Conservation (phyloP, 2,329 filamentous ascomycete species). For the Mariannaea elegans region DNA sequence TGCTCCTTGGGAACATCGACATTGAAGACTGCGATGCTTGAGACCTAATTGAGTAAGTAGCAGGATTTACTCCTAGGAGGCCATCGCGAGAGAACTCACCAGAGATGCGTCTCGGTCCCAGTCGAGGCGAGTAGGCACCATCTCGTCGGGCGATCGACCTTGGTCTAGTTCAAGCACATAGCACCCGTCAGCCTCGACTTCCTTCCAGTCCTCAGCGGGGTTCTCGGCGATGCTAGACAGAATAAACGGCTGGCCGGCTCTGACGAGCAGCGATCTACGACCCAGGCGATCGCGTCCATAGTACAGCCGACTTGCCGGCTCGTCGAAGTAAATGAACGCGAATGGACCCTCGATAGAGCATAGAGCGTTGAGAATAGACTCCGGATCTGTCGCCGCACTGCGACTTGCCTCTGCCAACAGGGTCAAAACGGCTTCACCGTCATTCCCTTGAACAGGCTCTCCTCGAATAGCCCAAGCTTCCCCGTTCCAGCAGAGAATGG, state of each 20-base stretch:
- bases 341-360: conserved; percentile 81
- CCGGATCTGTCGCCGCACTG: conserved; percentile 29
- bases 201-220: conserved; percentile 67
- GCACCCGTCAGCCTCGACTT: conserved; percentile 87
- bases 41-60: conserved; percentile 60
- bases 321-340: conserved; percentile 86
- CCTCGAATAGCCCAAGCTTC: conserved; percentile 85
- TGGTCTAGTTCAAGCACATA: conserved; percentile 69
- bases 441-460: conserved; percentile 73
- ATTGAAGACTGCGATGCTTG: conserved; percentile 64
- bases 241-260: conserved; percentile 58
- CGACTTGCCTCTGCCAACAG: conserved; percentile 59
- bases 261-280: conserved; percentile 79
- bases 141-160: not conserved
- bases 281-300: conserved; percentile 90
- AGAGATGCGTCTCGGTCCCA: conserved; percentile 50
- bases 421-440: conserved; percentile 75
- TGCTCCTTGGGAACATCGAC: conserved; percentile 49
- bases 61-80: conserved; percentile 38
- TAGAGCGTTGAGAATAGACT: conserved; percentile 59
- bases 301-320: conserved; percentile 67
- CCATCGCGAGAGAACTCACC: conserved; percentile 50
- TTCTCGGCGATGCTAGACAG: conserved; percentile 77
- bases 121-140: conserved; percentile 37
- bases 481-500: conserved; percentile 94